phyloP scores from a whole-genome alignment of 177 flowering plant genomes.

The Vitis hybrid region DNA sequence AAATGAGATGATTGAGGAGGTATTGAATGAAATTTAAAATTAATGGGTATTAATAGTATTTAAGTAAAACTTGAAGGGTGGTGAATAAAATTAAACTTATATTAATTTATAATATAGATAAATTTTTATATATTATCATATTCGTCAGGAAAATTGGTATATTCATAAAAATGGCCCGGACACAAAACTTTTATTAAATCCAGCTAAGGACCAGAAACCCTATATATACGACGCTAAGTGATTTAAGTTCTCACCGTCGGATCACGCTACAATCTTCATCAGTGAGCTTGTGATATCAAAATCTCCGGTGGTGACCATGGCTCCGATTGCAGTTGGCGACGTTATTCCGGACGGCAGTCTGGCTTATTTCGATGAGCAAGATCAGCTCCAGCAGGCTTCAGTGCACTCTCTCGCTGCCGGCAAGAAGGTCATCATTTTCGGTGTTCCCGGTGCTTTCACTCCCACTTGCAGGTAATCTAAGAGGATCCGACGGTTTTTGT shows the following conservation, averaged over 20 bases:
- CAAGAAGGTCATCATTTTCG: conserved; percentile 81
- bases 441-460: conserved; percentile 96
- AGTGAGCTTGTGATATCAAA: no score
- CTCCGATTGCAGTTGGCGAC: conserved; percentile 79
- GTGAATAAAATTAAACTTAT: no score
- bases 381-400: conserved; percentile 56
- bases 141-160: no score
- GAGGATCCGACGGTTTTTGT: no score
- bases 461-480: conserved; percentile 83
- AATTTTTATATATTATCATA: no score
- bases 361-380: conserved; percentile 61
- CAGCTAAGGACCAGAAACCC: neutral
- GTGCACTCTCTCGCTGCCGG: conserved; percentile 83
- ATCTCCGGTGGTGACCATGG: conserved; percentile 36
- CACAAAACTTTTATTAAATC: conserved; percentile 5
- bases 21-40: no score
- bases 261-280: neutral
- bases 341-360: conserved; percentile 73
- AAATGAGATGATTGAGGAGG: no score
- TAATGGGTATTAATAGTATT: no score
- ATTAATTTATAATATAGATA: no score
- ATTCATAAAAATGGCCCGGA: neutral
- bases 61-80: no score
- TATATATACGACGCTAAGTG: neutral
- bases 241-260: neutral